Evolutionary conservation across 2,329 filamentous ascomycete genomes (phyloP), one percentile per base, ranked within the genome.

Genomic region (Zymoseptoria brevis): DNA sequence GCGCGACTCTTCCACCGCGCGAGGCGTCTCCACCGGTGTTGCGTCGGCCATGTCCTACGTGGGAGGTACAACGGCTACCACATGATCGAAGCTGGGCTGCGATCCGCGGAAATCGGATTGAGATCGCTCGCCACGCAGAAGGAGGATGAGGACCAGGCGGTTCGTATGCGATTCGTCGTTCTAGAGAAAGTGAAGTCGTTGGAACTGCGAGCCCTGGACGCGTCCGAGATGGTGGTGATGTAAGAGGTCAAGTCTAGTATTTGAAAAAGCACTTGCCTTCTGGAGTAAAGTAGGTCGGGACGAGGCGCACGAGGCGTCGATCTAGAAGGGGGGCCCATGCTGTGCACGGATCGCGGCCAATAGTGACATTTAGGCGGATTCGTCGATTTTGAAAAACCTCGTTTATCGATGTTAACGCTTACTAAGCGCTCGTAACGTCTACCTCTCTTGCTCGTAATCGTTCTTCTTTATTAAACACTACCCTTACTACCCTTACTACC

Each of bases 21-120:
- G 30, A 50, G 52, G 60, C 60, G 50, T 58, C 57, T 35, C 57
- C 59, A 19, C 62, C 61, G 26, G 57, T 58, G 50, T 60, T 45
- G 35, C 61, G 48, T 29, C 49, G 29, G 61, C 61, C 55, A 60
- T 21, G 52, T 45, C 45, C 54, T 54, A 59, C 57, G 29, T 29
- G 26, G 26, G 26, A 29, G 26, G 26, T 29, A 45, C 52, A 45
- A 54, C 56, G 35, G 16, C 35, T 45, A 45, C 35, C 35, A 45
- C 35, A 45, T 45, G 35, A 3, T 45, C 35, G 35, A 45, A 45
- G 16, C 35, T n/a, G 35, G 3, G 35, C 35, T n/a, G 35, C 35
- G 13, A 45, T n/a, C 35, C 4, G 35, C 16, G 35, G 35, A n/a
- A n/a, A n/a, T 5, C 35, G 13, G 26, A 11, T 19, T 19, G 57